Evolutionary conservation across 371 early-diverging fungal genomes (phyloP).

Genomic region (Mucor sp.): DNA sequence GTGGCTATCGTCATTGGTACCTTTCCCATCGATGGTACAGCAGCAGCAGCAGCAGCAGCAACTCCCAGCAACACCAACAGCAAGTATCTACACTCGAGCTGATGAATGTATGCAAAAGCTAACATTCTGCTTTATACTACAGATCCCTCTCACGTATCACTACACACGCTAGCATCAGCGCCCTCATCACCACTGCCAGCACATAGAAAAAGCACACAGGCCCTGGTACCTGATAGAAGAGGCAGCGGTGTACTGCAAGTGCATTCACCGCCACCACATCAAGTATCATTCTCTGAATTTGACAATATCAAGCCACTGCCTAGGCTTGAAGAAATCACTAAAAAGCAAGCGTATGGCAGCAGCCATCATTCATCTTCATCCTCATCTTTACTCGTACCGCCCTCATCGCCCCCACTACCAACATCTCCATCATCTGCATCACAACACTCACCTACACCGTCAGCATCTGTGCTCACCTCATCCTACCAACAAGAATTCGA

Average conservation of each 20-base stretch:
- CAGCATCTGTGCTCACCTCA: not conserved
- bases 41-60: not conserved
- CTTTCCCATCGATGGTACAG: not conserved
- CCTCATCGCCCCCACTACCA: not conserved
- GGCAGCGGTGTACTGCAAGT: not conserved
- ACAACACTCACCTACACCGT: not conserved
- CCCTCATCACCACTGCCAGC: not conserved
- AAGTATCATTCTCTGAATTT: not conserved
- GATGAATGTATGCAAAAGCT: not conserved
- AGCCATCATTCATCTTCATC: not conserved
- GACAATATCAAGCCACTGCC: not conserved
- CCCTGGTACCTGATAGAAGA: not conserved
- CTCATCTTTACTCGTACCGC: not conserved
- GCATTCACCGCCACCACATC: not conserved
- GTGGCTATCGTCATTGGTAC: constrained; percentile 19
- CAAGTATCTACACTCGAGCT: not conserved
- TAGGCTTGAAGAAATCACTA: not conserved
- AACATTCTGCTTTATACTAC: not conserved
- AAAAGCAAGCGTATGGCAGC: not conserved
- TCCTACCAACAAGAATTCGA: constrained; percentile 2
- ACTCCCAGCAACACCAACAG: not conserved
- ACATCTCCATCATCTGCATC: not conserved
- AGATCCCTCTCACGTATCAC: not conserved
- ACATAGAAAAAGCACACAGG: not conserved
- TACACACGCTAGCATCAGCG: not conserved